A percentile compares a stretch with the other conserved stretches of the same genome.
Conservation (phyloP, 306 rosid genomes). For the Prunus kanzakura region DNA sequence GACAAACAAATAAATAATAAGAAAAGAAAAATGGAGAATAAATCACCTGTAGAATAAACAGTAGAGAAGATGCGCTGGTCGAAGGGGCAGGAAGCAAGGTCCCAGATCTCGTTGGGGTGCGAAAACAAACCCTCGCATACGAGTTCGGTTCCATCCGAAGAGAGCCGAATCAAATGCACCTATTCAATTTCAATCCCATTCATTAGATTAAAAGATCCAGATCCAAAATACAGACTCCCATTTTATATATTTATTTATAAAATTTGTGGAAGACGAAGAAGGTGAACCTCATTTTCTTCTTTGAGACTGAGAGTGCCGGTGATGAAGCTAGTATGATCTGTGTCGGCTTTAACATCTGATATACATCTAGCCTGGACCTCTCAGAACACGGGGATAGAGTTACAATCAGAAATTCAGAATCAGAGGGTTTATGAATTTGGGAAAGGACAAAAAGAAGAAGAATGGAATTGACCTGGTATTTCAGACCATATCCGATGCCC, state of each 20-base stretch:
- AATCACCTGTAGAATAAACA: slow-evolving; percentile 77
- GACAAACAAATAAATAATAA: not conserved
- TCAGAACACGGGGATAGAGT: not conserved
- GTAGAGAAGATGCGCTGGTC: slow-evolving; percentile 98
- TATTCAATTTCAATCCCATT: slow-evolving; percentile 21
- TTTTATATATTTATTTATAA: not conserved
- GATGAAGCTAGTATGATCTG: slow-evolving; percentile 90
- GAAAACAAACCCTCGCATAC: slow-evolving; percentile 97
- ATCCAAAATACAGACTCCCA: slow-evolving; percentile 14
- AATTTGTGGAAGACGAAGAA: not conserved
- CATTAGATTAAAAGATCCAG: slow-evolving; percentile 18
- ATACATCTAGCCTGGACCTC: slow-evolving; percentile 79
- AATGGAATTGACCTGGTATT: slow-evolving; percentile 67
- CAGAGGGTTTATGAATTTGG: slow-evolving; percentile 2
- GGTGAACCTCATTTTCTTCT: slow-evolving; percentile 88
- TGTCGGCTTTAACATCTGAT: slow-evolving; percentile 91
- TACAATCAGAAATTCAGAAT: slow-evolving; percentile 3
- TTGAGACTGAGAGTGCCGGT: slow-evolving; percentile 93
- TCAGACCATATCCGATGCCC: slow-evolving; percentile 93
- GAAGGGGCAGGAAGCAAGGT: slow-evolving; percentile 89
- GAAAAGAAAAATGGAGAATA: not conserved
- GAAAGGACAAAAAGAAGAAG: not conserved
- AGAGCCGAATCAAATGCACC: slow-evolving; percentile 95
- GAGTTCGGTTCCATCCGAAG: slow-evolving; percentile 83
- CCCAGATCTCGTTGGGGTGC: slow-evolving; percentile 98